Conservation (phyloP, 75 land plant species). For the Chamaecyparis obtusa region DNA sequence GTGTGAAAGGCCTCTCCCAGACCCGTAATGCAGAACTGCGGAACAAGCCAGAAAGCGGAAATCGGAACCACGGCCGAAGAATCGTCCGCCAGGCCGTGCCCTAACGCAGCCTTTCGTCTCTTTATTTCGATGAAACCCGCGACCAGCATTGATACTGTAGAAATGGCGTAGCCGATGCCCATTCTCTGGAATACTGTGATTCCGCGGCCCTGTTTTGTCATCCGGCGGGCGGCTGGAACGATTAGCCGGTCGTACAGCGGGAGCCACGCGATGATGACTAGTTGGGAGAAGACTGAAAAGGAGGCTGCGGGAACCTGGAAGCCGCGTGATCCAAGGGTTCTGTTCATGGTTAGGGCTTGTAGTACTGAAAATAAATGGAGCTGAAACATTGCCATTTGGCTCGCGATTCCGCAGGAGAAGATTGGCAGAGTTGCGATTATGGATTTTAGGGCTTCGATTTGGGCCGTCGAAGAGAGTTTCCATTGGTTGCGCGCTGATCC, state of each 20-base stretch:
- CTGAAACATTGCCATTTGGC: background rate
- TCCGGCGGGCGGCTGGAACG: constrained; percentile 10
- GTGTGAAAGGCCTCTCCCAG: constrained; percentile 18
- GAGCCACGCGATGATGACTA: no score
- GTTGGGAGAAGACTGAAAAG: no score
- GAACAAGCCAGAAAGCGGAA: constrained; percentile 24
- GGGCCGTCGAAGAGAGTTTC: no score
- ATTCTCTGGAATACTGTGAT: constrained; percentile 21
- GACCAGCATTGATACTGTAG: constrained; percentile 11
- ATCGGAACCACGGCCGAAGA: constrained; percentile 10
- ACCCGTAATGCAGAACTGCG: constrained; percentile 23
- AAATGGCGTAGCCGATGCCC: constrained; percentile 19
- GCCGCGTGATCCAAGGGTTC: no score
- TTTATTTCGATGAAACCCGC: constrained; percentile 19
- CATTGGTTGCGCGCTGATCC: no score
- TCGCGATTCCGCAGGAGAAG: no score
- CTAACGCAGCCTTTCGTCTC: constrained; percentile 10
- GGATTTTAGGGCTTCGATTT: no score
- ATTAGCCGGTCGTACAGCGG: constrained; percentile 13
- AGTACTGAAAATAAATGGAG: no score
- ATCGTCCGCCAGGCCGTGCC: constrained; percentile 17
- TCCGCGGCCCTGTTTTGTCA: constrained; percentile 13
- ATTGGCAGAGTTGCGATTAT: no score
- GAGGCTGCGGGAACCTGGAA: no score
- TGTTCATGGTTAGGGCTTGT: no score